phyloP scores from a whole-genome alignment of 139 green algal species.

The Choricystis sp. region DNA sequence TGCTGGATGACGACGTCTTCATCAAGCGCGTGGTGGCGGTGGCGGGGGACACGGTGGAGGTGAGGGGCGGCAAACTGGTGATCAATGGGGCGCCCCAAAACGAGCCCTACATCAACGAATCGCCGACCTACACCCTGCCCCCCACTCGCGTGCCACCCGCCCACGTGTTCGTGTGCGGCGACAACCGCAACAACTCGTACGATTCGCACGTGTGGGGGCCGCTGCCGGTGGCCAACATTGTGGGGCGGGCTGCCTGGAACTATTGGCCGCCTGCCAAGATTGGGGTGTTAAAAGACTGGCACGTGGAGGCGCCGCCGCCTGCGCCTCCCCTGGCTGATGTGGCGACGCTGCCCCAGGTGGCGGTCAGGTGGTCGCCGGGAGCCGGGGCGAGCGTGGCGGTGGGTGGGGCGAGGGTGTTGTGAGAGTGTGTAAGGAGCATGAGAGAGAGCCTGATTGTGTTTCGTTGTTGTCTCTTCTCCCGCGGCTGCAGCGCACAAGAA shows the following conservation, averaged over 20 bases:
- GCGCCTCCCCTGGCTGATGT: no score
- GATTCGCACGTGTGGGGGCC: slow-evolving; percentile 95
- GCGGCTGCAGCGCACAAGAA: no score
- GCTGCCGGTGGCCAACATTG: slow-evolving; percentile 69
- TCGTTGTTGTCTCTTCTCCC: no score
- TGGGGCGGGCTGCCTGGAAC: slow-evolving; percentile 67
- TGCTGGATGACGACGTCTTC: slow-evolving; percentile 77
- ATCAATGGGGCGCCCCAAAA: slow-evolving; percentile 61
- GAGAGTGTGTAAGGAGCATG: no score
- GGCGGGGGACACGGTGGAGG: slow-evolving; percentile 37
- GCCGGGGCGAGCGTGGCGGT: no score
- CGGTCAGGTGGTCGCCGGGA: no score
- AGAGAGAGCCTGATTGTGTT: no score
- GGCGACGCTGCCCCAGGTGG: no score
- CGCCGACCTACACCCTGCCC: slow-evolving; percentile 50
- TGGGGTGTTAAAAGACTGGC: slow-evolving; percentile 44
- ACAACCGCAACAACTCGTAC: slow-evolving; percentile 99
- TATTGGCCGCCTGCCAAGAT: slow-evolving; percentile 83
- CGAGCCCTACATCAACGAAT: slow-evolving; percentile 77
- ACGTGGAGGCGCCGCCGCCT: no score
- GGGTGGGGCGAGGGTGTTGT: no score
- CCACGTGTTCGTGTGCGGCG: slow-evolving; percentile 87
- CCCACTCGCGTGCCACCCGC: slow-evolving; percentile 44
- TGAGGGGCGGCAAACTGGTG: slow-evolving; percentile 57
- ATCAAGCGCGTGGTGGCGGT: slow-evolving; percentile 92